Evolutionary conservation across 257 asterid genomes (phyloP), one percentile per base, ranked within the genome.

Genomic region (Plantago major): DNA sequence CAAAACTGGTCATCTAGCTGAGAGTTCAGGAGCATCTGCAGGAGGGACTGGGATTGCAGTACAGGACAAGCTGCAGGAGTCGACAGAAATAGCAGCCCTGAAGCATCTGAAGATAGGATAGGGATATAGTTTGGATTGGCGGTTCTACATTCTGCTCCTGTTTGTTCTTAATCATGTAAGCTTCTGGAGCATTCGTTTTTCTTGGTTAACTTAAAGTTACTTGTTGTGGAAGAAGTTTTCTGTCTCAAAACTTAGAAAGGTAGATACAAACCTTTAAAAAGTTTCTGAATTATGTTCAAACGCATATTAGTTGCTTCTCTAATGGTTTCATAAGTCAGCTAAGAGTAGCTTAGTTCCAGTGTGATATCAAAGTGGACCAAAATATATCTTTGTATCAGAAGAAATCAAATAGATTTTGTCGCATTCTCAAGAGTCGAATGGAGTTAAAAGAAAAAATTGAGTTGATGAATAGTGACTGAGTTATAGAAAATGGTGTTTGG

Each of bases 81-180:
- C 66, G 15, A 47, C 60, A 5, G 74, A 40, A 52, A 47, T 61
- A 16, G 66, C 70, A 67, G 78, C 26, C 63, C 55, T 74, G 44
- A 71, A 78, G 66, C 68, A 64, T 61, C 63, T 81, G 71, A 78
- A 78, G 78, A 68, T 75, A 75, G 78, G 80, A 75, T 61, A 37
- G 63, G 51, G 57, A n/a, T 38, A 42, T 54, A 14, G 51, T 63
- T 52, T 48, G 63, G 67, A 62, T 26, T 64, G 75, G 65, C 73
- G 60, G 70, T 74, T 15, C 78, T 63, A 43, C 69, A 59, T 50
- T 46, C 58, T 28, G 64, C 71, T 74, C 63, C 69, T 64, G 40
- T 67, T 60, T 60, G 44, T 51, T 62, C 44, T 67, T 70, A 66
- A 18, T 66, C 62, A 46, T 68, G 75, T 74, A 74, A 78, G 79